Base-by-base conservation (phyloP, 1,284 basidiomycete species). In the Cutaneotrichosporon sp. region DNA sequence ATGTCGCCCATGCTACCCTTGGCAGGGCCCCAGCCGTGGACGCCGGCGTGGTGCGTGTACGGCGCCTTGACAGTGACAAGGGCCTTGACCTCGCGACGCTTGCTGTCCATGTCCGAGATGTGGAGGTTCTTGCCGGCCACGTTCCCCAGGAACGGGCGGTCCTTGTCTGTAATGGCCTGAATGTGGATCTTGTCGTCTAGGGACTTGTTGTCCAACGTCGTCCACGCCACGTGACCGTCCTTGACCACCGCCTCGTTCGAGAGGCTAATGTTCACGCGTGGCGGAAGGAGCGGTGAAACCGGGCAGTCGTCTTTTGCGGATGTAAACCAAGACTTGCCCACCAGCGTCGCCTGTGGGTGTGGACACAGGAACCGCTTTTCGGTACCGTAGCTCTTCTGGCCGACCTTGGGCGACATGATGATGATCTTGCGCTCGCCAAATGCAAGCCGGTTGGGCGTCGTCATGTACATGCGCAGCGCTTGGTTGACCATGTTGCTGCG, bases 361-460 rank as follows among this genome's bases (percentile, higher is more conserved):
- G 94, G 94, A 68, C 92, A 96, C 14, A 97, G 81, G 80, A 97
- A 97, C 46, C 93, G 83, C 76, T 97, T 96, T 76, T 97, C 93
- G 12, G 86, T 91, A 37, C 91, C 92, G 68, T 97, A 97, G 17
- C 88, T 91, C 73, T 97, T 96, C 78, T 97, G 94, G 3, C 90
- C 94, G 37, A 97, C 91, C 69, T 88, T 91, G 70, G 88, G 90
- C 21, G 90, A 93, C 87, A 96, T 91, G 67, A 97, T 88, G 54
- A 96, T 87, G 56, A 97, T 84, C 12, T 89, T 92, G 48, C 91
- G 83, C 75, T 97, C 93, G 44, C 93, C 93, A 64, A 89, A 86
- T 1, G 87, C 86, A 46, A 97, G 81, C 21, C 91, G 83, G 72
- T 96, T 96, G 21, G 84, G 80, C 12, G 90, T 83, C 23, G 84